Evolutionary conservation across 2,329 filamentous ascomycete genomes (phyloP).

Genomic region (Thielaviopsis cerberus): DNA sequence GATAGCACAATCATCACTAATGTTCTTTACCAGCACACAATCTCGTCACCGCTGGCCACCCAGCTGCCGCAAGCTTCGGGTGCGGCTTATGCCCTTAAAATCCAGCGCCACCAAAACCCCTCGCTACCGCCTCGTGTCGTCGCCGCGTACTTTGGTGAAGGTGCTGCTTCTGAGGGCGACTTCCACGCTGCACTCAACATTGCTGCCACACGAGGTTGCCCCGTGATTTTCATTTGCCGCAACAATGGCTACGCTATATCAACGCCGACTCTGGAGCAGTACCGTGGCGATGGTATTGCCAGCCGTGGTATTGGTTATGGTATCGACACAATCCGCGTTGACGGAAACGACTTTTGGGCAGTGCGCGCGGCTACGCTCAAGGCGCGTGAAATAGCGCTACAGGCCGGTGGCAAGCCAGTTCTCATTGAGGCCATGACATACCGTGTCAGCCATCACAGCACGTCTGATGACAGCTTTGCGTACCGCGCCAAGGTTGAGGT

Average conservation of each 20-base stretch:
- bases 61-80: constrained; percentile 79
- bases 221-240: constrained; percentile 74
- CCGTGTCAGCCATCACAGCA: constrained; percentile 93
- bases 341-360: constrained; percentile 88
- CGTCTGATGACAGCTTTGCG: constrained; percentile 88
- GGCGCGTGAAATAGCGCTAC: constrained; percentile 60
- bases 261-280: constrained; percentile 77
- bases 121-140: constrained; percentile 49
- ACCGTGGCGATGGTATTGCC: constrained; percentile 78
- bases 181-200: constrained; percentile 87
- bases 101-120: constrained; percentile 57
- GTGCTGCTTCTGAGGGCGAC: constrained; percentile 76
- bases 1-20: too few relatives aligned
- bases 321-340: constrained; percentile 81
- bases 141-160: constrained; percentile 78
- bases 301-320: constrained; percentile 75
- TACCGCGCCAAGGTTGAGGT: constrained; percentile 88
- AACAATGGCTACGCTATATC: constrained; percentile 89
- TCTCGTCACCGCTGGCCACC: constrained; percentile 66
- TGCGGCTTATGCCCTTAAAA: constrained; percentile 71
- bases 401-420: constrained; percentile 63
- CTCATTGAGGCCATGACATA: constrained; percentile 95
- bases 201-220: constrained; percentile 71
- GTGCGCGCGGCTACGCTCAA: constrained; percentile 62
- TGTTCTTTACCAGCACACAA: constrained; percentile 73